Conservation (phyloP, 1,284 basidiomycete species). For the Rhizoctonia solani region DNA sequence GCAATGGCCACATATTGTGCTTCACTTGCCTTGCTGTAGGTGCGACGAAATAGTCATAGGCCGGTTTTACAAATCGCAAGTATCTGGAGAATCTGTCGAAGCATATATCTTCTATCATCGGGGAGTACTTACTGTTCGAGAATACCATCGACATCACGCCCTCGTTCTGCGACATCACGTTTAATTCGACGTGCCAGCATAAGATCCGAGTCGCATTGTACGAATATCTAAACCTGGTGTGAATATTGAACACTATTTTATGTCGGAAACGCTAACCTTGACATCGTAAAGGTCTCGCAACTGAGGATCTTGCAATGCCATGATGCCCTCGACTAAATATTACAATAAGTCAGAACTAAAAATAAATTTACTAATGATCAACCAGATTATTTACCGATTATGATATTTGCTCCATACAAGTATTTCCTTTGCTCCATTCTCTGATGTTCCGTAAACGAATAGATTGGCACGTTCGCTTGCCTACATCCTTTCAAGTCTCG, state of each 20-base stretch:
- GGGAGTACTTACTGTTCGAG: conserved; percentile 73
- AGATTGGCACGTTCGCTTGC: conserved; percentile 87
- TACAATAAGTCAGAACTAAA: background rate
- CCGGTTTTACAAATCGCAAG: conserved; percentile 89
- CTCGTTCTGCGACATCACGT: conserved; percentile 87
- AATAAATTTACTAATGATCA: background rate
- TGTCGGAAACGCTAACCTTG: conserved; percentile 65
- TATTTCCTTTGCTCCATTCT: conserved; percentile 85
- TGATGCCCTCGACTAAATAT: conserved; percentile 81
- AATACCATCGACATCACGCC: conserved; percentile 82
- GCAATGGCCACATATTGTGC: conserved; percentile 48
- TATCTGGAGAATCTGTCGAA: conserved; percentile 62
- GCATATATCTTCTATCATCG: conserved; percentile 4
- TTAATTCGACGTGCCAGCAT: conserved; percentile 94
- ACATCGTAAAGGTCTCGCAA: conserved; percentile 87
- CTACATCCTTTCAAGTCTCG: conserved; percentile 80
- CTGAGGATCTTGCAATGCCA: conserved; percentile 81
- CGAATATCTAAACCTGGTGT: conserved; percentile 60
- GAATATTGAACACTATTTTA: background rate
- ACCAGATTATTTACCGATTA: conserved; percentile 65
- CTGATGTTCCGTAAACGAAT: conserved; percentile 92
- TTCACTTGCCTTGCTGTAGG: conserved; percentile 56
- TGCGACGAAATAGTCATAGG: conserved; percentile 93
- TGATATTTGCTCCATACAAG: conserved; percentile 93
- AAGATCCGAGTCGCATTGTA: conserved; percentile 91